Base-by-base conservation (phyloP, 2,329 filamentous ascomycete genomes). In the Fusarium humuli region DNA sequence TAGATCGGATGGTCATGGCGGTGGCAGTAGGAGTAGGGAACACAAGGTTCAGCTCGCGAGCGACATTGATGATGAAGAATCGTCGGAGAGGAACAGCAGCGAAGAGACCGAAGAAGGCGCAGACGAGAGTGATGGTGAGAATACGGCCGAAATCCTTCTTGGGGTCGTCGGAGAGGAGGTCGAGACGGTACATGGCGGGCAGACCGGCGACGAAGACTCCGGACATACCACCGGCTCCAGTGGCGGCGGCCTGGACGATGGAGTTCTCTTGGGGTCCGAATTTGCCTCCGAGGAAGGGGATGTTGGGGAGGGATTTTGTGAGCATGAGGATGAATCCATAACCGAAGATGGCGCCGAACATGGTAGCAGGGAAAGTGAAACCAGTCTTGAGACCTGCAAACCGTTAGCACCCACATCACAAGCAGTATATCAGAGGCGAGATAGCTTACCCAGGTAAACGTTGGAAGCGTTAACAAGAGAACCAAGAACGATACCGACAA, bases 21-120 rank as follows among this genome's bases (percentile, higher is more conserved):
- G 87, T 88, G 4, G 88, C 88, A 27, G 87, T 87, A 0, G 87
- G 77, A 0, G 87, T 86, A 3, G 88, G 88, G 78, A 90, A 90
- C 59, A 90, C 83, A 46, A 90, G 81, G 60, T 83, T 84, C 32
- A 90, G 79, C 77, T 90, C 87, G 12, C 87, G 82, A 5, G 87
- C 87, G 14, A 90, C 87, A 62, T 90, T 87, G 76, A 91, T 86
- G 77, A 91, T 86, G 81, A 91, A 91, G 81, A 91, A 91, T 75
- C 90, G 90, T 61, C 89, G 87, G 22, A 90, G 83, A 10, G 88
- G 88, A 0, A 87, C 88, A 50, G 86, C 86, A 69, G 90, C 88
- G 77, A 89, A 88, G 64, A 90, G 83, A 6, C 89, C 89, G 76
- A 90, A 90, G 79, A 90, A 89, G 12, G 86, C 87, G 62, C 87